Percentiles rank a stretch among this genome's conserved stretches.
phyloP scores from a whole-genome alignment of 2,329 filamentous ascomycete genomes.

The Stemphylium vesicarium region DNA sequence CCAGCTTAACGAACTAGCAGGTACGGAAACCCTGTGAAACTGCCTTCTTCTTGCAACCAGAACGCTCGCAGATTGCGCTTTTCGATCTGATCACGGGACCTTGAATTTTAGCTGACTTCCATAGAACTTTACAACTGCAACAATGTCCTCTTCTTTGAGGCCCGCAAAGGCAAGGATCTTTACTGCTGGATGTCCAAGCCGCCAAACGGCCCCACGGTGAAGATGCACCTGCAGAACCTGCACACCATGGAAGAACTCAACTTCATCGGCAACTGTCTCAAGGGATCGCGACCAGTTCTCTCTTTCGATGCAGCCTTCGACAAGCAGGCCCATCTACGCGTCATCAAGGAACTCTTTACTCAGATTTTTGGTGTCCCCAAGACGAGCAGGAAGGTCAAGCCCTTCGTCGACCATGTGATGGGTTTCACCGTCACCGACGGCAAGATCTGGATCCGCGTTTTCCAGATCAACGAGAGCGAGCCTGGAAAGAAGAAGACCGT shows the following conservation, averaged over 20 bases:
- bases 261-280: constrained; percentile 95
- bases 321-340: constrained; percentile 74
- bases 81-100: too few species aligned
- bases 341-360: constrained; percentile 88
- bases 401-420: constrained; percentile 95
- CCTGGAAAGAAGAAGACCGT: constrained; percentile 54
- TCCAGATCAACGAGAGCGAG: constrained; percentile 88
- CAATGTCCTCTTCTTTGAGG: constrained; percentile 94
- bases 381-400: constrained; percentile 86
- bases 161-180: constrained; percentile 89
- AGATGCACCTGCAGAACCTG: constrained; percentile 82
- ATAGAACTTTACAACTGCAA: constrained; percentile 87
- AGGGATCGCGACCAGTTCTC: constrained; percentile 87
- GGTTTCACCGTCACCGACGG: constrained; percentile 88
- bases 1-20: constrained; percentile 51
- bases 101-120: constrained; percentile 8
- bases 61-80: not conserved
- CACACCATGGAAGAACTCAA: constrained; percentile 97
- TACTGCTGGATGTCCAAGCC: constrained; percentile 94
- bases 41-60: not conserved
- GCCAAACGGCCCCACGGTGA: constrained; percentile 78
- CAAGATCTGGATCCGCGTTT: constrained; percentile 95
- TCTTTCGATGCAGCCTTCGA: constrained; percentile 92
- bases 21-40: constrained; percentile 19
- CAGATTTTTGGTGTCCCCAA: constrained; percentile 94